Percentiles rank a stretch among this genome's conserved stretches.
These are phyloP conservation scores for Plasmodium vivax DNA, from an alignment of 169 alveolate species.

Conservation along the genomic window DNA sequence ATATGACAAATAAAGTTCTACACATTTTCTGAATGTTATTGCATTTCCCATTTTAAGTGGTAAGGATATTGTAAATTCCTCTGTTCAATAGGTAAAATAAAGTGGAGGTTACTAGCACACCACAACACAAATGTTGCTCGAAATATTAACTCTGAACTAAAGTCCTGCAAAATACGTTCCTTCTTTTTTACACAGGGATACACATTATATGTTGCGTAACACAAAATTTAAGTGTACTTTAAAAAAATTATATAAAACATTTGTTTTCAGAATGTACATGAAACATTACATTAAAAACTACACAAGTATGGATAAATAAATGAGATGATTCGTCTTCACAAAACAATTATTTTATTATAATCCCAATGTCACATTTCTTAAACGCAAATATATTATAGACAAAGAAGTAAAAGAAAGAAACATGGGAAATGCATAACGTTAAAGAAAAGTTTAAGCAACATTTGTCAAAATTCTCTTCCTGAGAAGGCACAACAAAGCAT, in stretches of 20 bases:
- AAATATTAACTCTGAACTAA: neutral
- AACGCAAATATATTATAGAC: neutral
- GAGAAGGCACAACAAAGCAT: neutral
- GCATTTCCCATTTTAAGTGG: constrained; percentile 1
- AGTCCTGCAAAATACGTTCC: neutral
- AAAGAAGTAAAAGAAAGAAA: neutral
- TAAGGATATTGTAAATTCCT: neutral
- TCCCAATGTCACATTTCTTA: neutral
- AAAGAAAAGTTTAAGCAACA: neutral
- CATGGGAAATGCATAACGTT: neutral
- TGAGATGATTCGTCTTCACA: neutral
- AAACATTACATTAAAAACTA: neutral
- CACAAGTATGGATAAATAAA: neutral
- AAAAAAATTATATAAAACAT: neutral
- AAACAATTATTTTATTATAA: neutral
- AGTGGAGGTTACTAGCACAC: neutral
- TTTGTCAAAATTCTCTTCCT: neutral
- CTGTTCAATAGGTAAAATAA: neutral
- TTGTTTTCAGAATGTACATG: neutral
- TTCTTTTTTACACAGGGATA: neutral
- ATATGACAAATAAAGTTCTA: neutral
- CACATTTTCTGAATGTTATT: neutral
- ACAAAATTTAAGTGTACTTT: neutral
- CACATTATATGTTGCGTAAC: neutral
- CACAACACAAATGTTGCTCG: neutral